A percentile compares a stretch with the other conserved stretches of the same genome.
phyloP scores from a whole-genome alignment of 148 eudicot species.

The Fagopyrum homotropicum region DNA sequence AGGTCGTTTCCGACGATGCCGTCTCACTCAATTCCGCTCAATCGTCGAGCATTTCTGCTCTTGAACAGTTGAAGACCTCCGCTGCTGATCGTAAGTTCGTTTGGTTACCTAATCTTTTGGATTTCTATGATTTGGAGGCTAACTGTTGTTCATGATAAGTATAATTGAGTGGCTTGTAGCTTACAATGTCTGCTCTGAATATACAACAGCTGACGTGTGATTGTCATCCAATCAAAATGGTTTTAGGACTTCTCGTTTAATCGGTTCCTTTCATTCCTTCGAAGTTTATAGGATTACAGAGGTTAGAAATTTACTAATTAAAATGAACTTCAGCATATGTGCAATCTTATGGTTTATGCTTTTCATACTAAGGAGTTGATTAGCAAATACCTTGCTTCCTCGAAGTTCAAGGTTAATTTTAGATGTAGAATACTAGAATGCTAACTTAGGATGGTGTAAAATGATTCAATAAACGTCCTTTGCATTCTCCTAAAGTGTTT shows the following conservation, averaged over 20 bases:
- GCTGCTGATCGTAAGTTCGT: conserved; percentile 37
- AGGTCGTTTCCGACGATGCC: conserved; percentile 28
- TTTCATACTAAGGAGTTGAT: not conserved
- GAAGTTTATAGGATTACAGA: too few species aligned
- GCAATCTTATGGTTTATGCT: not conserved
- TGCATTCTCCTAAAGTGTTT: not conserved
- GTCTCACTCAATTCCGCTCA: conserved; percentile 13
- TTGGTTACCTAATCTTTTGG: not conserved
- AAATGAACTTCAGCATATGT: not conserved
- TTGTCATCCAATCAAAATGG: not conserved
- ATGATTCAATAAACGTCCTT: not conserved
- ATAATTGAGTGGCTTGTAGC: not conserved
- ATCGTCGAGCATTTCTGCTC: conserved; percentile 35
- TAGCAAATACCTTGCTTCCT: not conserved
- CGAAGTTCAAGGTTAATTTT: not conserved
- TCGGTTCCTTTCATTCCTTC: not conserved
- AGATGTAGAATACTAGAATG: not conserved
- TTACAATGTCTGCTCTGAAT: not conserved
- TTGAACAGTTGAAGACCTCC: conserved; percentile 37
- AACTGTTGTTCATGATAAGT: not conserved
- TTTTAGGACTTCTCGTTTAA: not conserved
- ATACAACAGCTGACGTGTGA: not conserved
- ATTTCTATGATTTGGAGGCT: not conserved
- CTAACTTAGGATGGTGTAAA: not conserved
- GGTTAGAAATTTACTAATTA: too few species aligned